A percentile compares a stretch with the other conserved stretches of the same genome.
These are phyloP conservation scores for Eucalyptus rudis DNA, from an alignment of 345 rosid species.

Conservation along the genomic window DNA sequence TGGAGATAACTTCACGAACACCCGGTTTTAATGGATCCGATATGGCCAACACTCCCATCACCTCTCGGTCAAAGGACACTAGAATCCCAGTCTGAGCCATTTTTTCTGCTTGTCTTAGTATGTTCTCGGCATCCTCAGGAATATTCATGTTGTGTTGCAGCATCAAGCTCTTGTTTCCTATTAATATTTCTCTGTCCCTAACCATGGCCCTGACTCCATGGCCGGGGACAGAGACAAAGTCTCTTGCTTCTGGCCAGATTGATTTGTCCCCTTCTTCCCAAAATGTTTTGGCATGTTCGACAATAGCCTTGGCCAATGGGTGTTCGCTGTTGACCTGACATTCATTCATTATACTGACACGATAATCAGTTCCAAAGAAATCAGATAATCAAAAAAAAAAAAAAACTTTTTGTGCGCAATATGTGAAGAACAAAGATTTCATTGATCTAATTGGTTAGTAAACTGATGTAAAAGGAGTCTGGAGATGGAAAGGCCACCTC, in stretches of 20 bases:
- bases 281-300: slow-evolving; percentile 59
- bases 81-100: slow-evolving; percentile 75
- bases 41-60: slow-evolving; percentile 54
- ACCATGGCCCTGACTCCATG: slow-evolving; percentile 70
- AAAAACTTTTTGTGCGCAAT: neutral
- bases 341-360: neutral
- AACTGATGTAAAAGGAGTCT: neutral
- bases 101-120: slow-evolving; percentile 45
- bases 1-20: slow-evolving; percentile 49
- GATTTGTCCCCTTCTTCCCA: slow-evolving; percentile 60
- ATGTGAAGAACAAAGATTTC: neutral
- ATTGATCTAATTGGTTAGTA: neutral
- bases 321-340: slow-evolving; percentile 73
- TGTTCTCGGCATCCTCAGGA: slow-evolving; percentile 44
- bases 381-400: neutral
- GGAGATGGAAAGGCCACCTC: slow-evolving; percentile 31
- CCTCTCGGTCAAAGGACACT: slow-evolving; percentile 43
- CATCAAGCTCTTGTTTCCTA: slow-evolving; percentile 74
- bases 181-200: slow-evolving; percentile 35
- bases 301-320: slow-evolving; percentile 73
- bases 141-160: slow-evolving; percentile 17
- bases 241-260: slow-evolving; percentile 60
- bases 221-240: slow-evolving; percentile 59
- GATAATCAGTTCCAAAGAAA: neutral
- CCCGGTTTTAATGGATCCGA: slow-evolving; percentile 72